Evolutionary conservation across 2,329 filamentous ascomycete species (phyloP), one percentile per base, ranked within the genome.

Genomic region (Aspergillus caelatus): DNA sequence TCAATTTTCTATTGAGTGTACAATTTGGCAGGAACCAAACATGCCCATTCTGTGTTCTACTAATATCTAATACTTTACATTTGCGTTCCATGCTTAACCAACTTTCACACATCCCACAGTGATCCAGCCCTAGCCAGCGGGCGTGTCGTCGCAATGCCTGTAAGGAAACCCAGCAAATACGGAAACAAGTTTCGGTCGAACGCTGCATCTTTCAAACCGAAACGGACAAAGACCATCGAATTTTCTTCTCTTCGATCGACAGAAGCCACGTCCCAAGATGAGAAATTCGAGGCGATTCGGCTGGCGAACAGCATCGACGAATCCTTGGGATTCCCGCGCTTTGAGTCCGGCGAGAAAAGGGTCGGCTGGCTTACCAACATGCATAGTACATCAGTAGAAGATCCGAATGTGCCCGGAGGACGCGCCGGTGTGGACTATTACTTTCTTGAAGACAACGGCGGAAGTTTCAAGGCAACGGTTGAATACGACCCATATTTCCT

Each of bases 401-500:
- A 98, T 75, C 86, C 94, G 19, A 91, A 92, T 70, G 86, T 91
- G 53, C 89, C 91, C 1, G 92, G 92, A 64, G 95, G 95, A 43
- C 89, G 93, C 68, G 91, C 95, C 1, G 95, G 92, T 10, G 88
- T 99, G 62, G 95, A 99, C 80, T 97, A 93, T 80, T 99, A 97
- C 82, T 99, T 99, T 79, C 90, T 99, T 64, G 92, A 94, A 72
- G 92, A 94, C 63, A 91, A 96, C 62, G 88, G 92, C 16, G 88
- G 89, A 56, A 94, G 91, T 6, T 99, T 99, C 85, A 99, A 99
- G 78, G 94, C 95, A 12, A 97, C 94, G 0, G 82, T 99, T 68
- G 93, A 97, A 80, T 98, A 97, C 77, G 93, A 98, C 71, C 95
- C 95, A 0, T 99, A 99, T 81, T 97, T 99, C 71, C 80, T 99